Percentiles rank a stretch among this genome's conserved stretches.
Evolutionary conservation across 1,139 yeast genomes (phyloP).

Genomic region (Geotrichum aggregatum): DNA sequence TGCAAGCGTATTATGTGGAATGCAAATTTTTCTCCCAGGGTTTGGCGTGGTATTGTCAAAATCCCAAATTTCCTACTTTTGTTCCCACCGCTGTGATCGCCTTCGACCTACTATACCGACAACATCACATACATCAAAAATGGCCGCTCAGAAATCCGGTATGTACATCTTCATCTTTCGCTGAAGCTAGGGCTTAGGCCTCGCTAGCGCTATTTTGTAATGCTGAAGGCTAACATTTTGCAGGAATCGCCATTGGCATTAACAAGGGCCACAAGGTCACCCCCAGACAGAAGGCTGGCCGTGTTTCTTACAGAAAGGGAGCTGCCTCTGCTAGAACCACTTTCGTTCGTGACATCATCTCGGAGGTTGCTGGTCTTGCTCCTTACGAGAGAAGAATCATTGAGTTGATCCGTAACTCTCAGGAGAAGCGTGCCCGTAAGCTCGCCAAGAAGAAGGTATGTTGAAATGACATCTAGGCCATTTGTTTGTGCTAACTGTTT

Average conservation of each 20-base stretch:
- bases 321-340: conserved; percentile 91
- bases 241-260: conserved; percentile 96
- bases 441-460: conserved; percentile 89
- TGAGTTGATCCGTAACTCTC: conserved; percentile 99
- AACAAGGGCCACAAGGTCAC: conserved; percentile 99
- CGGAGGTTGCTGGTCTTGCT: conserved; percentile 97
- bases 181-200: conserved; percentile 45
- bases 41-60: conserved; percentile 6
- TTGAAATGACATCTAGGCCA: neutral
- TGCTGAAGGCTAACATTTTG: neutral
- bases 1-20: neutral
- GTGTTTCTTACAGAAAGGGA: conserved; percentile 96
- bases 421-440: conserved; percentile 99
- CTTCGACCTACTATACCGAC: conserved; percentile 27
- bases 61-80: conserved; percentile 4
- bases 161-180: conserved; percentile 20
- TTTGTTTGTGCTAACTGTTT: neutral
- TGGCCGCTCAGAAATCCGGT: conserved; percentile 23
- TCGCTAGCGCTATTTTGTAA: neutral
- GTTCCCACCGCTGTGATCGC: conserved; percentile 21
- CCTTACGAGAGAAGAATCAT: conserved; percentile 99
- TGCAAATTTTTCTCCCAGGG: conserved; percentile 3
- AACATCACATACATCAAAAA: conserved; percentile 21
- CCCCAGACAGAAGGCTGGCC: conserved; percentile 88
- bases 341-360: conserved; percentile 91